phyloP scores from a whole-genome alignment of 331 rosid species.

The Dryas integrifolia region DNA sequence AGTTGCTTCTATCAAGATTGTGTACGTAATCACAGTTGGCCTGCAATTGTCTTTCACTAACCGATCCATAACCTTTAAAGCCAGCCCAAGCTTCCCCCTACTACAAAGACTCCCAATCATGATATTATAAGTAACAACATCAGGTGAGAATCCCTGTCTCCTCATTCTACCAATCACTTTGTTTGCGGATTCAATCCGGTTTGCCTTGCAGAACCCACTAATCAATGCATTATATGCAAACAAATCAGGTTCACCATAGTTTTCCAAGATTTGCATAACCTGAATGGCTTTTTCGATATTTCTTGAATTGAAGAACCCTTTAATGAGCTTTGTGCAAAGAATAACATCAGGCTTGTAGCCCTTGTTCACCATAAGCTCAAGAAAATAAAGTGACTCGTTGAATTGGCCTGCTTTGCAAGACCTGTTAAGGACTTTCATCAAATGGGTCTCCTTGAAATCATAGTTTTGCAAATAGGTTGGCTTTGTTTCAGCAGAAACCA shows the following conservation, averaged over 20 bases:
- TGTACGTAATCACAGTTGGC: constrained; percentile 76
- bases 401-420: constrained; percentile 67
- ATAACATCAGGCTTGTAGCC: constrained; percentile 72
- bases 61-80: constrained; percentile 58
- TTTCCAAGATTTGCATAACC: constrained; percentile 77
- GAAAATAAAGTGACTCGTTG: constrained; percentile 70
- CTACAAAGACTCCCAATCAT: constrained; percentile 76
- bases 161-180: constrained; percentile 67
- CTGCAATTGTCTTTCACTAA: constrained; percentile 60
- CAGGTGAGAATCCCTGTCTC: constrained; percentile 58
- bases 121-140: constrained; percentile 76
- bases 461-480: constrained; percentile 26
- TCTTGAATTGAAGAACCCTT: constrained; percentile 66
- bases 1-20: constrained; percentile 77
- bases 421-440: constrained; percentile 53
- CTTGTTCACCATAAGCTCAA: constrained; percentile 58
- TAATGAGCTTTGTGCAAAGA: constrained; percentile 73
- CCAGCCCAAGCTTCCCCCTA: constrained; percentile 57
- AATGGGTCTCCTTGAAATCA: constrained; percentile 53
- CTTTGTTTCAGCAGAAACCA: constrained; percentile 34
- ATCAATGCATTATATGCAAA: constrained; percentile 76
- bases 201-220: constrained; percentile 65
- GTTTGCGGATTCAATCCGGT: constrained; percentile 53
- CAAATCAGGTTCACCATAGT: constrained; percentile 73
- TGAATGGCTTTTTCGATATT: constrained; percentile 56